phyloP scores from a whole-genome alignment of 345 rosid species.

The Euphorbia lathyris region DNA sequence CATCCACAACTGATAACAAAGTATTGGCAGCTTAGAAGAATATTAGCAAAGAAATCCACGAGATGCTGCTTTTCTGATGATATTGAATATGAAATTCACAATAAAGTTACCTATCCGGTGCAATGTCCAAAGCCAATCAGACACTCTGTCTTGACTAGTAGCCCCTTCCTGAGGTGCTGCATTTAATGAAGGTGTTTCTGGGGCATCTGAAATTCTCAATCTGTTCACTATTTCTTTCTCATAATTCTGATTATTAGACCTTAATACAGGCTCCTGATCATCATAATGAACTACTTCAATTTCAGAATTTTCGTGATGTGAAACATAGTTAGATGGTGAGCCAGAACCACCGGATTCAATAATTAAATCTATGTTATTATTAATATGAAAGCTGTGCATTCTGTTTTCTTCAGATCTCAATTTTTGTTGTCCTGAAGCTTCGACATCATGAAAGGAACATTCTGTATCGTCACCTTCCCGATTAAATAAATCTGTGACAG shows the following conservation, averaged over 20 bases:
- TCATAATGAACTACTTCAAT: constrained; percentile 47
- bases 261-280: constrained; percentile 35
- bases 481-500: constrained; percentile 72
- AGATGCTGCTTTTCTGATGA: constrained; percentile 5
- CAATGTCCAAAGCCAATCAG: constrained; percentile 97
- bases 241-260: constrained; percentile 29
- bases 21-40: constrained; percentile 19
- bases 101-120: constrained; percentile 68
- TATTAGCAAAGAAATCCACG: neutral
- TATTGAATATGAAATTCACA: neutral
- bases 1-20: constrained; percentile 72
- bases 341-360: constrained; percentile 54
- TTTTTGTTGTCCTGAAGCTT: constrained; percentile 33
- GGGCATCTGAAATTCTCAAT: constrained; percentile 63
- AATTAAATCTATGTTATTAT: constrained; percentile 67
- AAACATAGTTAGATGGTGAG: constrained; percentile 34
- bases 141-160: constrained; percentile 51
- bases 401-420: constrained; percentile 48
- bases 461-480: constrained; percentile 50
- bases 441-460: constrained; percentile 33
- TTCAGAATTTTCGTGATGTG: constrained; percentile 41
- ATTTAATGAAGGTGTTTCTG: constrained; percentile 47
- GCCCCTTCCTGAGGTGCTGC: constrained; percentile 37
- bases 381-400: constrained; percentile 78
- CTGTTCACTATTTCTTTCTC: constrained; percentile 42